Conservation (phyloP, 2,329 filamentous ascomycete species). For the Fonsecaea monophora region DNA sequence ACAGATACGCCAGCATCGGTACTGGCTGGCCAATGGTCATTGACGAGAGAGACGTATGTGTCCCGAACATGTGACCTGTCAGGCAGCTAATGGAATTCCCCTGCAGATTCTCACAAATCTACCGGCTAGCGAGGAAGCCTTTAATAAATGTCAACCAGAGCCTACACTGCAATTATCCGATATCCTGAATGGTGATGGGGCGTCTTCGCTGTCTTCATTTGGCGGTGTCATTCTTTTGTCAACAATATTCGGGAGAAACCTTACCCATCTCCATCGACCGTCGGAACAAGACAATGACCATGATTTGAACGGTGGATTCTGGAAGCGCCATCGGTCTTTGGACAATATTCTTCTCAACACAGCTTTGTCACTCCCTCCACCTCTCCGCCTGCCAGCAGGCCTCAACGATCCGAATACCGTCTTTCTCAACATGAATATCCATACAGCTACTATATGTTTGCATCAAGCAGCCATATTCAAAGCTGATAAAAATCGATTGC, state of each 20-base stretch:
- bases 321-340: conserved; percentile 88
- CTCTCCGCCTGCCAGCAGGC: conserved; percentile 79
- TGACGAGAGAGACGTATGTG: conserved; percentile 77
- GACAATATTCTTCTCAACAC: conserved; percentile 91
- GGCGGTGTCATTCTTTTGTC: conserved; percentile 83
- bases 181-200: conserved; percentile 71
- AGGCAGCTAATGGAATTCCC: conserved; percentile 37
- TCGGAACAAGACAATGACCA: conserved; percentile 80
- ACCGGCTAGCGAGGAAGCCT: conserved; percentile 83
- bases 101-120: conserved; percentile 77
- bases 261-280: conserved; percentile 88
- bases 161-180: conserved; percentile 69
- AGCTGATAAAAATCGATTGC: conserved; percentile 84
- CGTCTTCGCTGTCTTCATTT: conserved; percentile 75
- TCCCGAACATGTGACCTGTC: conserved; percentile 1
- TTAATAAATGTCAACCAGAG: conserved; percentile 77
- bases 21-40: conserved; percentile 97
- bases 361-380: conserved; percentile 78
- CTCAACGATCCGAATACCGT: conserved; percentile 82
- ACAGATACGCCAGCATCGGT: conserved; percentile 92
- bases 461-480: conserved; percentile 99
- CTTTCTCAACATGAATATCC: conserved; percentile 95
- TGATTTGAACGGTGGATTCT: conserved; percentile 91
- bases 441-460: conserved; percentile 95
- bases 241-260: conserved; percentile 87